Evolutionary conservation across 306 rosid species (phyloP), one percentile per base, ranked within the genome.

Genomic region (Rosa rugosa): DNA sequence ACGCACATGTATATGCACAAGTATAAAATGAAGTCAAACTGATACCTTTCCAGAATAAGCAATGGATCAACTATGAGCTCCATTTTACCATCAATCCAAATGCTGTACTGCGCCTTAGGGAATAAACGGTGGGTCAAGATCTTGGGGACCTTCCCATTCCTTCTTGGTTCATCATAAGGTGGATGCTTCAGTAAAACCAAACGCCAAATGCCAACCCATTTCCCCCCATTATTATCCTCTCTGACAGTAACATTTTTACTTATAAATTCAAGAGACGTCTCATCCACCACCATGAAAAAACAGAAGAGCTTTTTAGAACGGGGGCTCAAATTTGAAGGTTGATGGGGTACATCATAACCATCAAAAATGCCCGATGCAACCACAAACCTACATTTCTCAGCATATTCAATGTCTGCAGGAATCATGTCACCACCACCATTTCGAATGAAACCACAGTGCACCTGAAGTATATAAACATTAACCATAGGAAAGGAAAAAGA

Each of bases 51-150:
- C 69, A 95, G 94, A 42, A 93, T 91, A 75, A 83, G 96, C 88
- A 95, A 76, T 22, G 99, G 98, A 86, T 95, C 99, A 63, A 93
- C 98, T 46, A 95, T 76, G 74, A 93, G 89, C 92, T 93, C 99
- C 99, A 95, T 95, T 88, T 95, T 95, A 80, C 97, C 99, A 87
- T 95, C 99, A 31, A 95, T 91, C 99, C 99, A 95, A 72, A 95
- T 93, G 84, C 98, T 93, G 81, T 95, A 93, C 75, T 86, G 99
- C 67, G 98, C 92, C 71, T 90, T 88, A 80, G 99, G 97, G 86
- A 88, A 94, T 71, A 94, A 76, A 62, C 97, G 88, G 83, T 94
- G 99, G 56, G 94, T 93, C 88, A 94, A 34, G 72, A 94, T 94
- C 86, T 94, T 94, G 13, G 99, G 98, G 81, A 95, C 97, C 85